A percentile compares a stretch with the other conserved stretches of the same genome.
Evolutionary conservation across 2,329 filamentous ascomycete species (phyloP).

Genomic region (Colletotrichum caudatum): DNA sequence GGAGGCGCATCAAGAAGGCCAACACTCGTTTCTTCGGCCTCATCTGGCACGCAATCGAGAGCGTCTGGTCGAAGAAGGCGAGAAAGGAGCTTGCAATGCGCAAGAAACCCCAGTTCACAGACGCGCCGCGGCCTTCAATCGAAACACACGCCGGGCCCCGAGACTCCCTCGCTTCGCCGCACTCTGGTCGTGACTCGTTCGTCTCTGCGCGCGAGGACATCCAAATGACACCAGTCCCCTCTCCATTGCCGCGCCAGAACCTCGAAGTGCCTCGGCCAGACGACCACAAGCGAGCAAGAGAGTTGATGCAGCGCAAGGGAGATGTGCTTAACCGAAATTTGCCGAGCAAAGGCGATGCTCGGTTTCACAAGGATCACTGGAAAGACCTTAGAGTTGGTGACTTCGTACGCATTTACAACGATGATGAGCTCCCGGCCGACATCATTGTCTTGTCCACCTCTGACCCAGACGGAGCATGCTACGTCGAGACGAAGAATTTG

Average conservation of each 20-base stretch:
- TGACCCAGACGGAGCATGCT: slow-evolving; percentile 93
- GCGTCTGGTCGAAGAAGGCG: slow-evolving; percentile 65
- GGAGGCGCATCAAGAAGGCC: slow-evolving; percentile 93
- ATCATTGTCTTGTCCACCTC: slow-evolving; percentile 93
- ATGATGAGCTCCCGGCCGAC: slow-evolving; percentile 95
- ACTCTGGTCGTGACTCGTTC: slow-evolving; percentile 60
- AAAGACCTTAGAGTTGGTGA: slow-evolving; percentile 96
- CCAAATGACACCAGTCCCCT: slow-evolving; percentile 95
- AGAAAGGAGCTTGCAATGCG: slow-evolving; percentile 61
- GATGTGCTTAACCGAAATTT: slow-evolving; percentile 79
- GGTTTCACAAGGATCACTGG: slow-evolving; percentile 94
- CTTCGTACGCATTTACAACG: slow-evolving; percentile 95
- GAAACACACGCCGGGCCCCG: slow-evolving; percentile 70
- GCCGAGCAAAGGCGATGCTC: slow-evolving; percentile 75
- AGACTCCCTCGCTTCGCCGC: slow-evolving; percentile 61
- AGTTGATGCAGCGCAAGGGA: slow-evolving; percentile 61
- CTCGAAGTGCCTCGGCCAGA: slow-evolving; percentile 55
- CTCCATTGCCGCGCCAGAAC: slow-evolving; percentile 69
- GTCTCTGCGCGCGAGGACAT: slow-evolving; percentile 76
- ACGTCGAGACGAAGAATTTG: slow-evolving; percentile 97
- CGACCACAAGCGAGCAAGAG: slow-evolving; percentile 51
- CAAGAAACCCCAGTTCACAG: slow-evolving; percentile 55
- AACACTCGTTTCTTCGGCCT: slow-evolving; percentile 72
- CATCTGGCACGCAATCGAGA: slow-evolving; percentile 62
- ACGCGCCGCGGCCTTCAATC: slow-evolving; percentile 68